Percentiles rank a stretch among this genome's conserved stretches.
phyloP scores from a whole-genome alignment of 169 alveolate genomes.

The Blepharisma undulans region DNA sequence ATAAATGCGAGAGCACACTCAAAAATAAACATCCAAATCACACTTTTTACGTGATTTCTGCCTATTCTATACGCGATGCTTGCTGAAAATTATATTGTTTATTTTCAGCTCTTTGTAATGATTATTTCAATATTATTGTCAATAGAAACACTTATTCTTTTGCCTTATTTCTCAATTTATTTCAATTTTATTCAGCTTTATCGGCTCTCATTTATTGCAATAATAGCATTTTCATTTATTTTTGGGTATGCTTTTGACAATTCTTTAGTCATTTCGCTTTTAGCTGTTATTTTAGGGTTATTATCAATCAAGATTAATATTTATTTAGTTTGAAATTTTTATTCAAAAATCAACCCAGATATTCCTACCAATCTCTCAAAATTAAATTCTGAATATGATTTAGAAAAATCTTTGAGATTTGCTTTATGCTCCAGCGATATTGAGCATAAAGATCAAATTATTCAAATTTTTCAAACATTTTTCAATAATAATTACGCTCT shows the following conservation, averaged over 20 bases:
- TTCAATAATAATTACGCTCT: background rate
- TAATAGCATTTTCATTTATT: background rate
- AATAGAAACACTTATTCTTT: background rate
- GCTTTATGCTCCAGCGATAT: background rate
- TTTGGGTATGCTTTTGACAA: background rate
- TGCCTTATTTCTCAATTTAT: background rate
- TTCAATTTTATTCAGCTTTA: background rate
- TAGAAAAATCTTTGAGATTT: background rate
- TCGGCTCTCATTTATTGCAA: too few relatives aligned
- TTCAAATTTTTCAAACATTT: background rate
- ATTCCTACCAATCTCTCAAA: too few relatives aligned
- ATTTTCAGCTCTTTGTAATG: background rate
- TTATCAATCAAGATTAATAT: too few relatives aligned
- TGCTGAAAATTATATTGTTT: background rate
- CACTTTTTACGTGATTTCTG: background rate
- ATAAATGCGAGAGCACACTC: background rate
- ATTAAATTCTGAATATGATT: too few relatives aligned
- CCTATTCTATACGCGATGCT: background rate
- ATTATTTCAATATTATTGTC: background rate
- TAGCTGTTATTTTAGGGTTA: background rate
- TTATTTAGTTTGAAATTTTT: too few relatives aligned
- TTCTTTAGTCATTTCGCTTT: background rate
- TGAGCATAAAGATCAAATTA: background rate
- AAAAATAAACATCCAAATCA: background rate
- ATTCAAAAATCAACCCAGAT: background rate